These are phyloP conservation scores for Boechera divaricarpa DNA, from an alignment of 345 rosid genomes.

Conservation along the genomic window DNA sequence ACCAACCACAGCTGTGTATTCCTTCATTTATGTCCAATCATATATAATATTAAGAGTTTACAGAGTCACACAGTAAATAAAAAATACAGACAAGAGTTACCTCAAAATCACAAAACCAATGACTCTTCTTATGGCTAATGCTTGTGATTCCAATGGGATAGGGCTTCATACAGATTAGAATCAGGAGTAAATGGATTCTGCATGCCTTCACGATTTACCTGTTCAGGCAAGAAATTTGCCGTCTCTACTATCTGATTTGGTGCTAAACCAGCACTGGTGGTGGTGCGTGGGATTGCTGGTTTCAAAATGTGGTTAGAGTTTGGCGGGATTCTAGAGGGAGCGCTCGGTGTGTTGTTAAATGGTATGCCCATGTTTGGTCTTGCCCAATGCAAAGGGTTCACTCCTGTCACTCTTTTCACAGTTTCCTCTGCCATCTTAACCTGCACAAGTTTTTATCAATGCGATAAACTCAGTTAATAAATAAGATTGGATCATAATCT, in stretches of 20 bases:
- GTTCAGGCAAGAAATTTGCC: slow-evolving; percentile 20
- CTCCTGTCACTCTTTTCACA: slow-evolving; percentile 83
- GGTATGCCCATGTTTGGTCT: slow-evolving; percentile 55
- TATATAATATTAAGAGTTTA: slow-evolving; percentile 6
- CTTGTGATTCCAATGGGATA: slow-evolving; percentile 45
- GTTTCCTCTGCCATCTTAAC: slow-evolving; percentile 99
- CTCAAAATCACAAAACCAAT: slow-evolving; percentile 34
- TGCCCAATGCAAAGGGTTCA: slow-evolving; percentile 68
- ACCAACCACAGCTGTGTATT: neutral
- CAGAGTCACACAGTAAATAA: neutral
- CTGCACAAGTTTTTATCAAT: slow-evolving; percentile 49
- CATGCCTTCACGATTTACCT: slow-evolving; percentile 31
- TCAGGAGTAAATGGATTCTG: slow-evolving; percentile 30
- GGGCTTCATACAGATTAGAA: slow-evolving; percentile 31
- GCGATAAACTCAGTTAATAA: slow-evolving; percentile 12
- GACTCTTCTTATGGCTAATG: slow-evolving; percentile 21
- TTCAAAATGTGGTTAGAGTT: slow-evolving; percentile 30
- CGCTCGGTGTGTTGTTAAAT: slow-evolving; percentile 39
- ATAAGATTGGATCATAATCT: neutral
- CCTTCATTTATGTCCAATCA: slow-evolving; percentile 27
- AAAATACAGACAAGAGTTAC: neutral
- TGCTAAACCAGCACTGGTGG: slow-evolving; percentile 23
- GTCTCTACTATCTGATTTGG: slow-evolving; percentile 39
- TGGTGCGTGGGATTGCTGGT: slow-evolving; percentile 16
- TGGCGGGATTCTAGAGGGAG: slow-evolving; percentile 24